A percentile compares a stretch with the other conserved stretches of the same genome.
Evolutionary conservation across 2,329 filamentous ascomycete genomes (phyloP).

Genomic region (Chrysoporthe austroafricana): DNA sequence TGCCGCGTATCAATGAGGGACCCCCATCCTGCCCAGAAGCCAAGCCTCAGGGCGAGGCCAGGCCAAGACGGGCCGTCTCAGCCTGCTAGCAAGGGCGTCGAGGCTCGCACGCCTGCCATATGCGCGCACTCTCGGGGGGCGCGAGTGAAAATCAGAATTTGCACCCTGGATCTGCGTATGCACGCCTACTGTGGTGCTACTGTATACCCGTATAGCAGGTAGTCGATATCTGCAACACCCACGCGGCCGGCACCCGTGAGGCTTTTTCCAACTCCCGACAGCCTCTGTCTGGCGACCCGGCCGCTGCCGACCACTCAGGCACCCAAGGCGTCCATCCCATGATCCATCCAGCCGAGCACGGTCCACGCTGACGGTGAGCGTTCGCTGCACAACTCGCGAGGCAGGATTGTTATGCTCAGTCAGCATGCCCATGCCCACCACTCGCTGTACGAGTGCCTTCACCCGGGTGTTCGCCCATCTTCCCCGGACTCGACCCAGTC

Average conservation of each 20-base stretch:
- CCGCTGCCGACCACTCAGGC: too few species aligned
- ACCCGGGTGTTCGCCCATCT: not conserved
- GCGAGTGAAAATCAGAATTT: constrained; percentile 7
- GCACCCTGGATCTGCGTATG: constrained; percentile 2
- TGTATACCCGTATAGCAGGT: too few species aligned
- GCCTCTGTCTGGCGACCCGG: not conserved
- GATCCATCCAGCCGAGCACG: not conserved
- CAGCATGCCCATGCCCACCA: not conserved
- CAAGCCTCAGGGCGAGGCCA: not conserved
- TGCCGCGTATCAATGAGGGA: not conserved
- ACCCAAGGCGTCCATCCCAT: not conserved
- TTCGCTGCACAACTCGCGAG: not conserved
- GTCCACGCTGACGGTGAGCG: constrained; percentile 1
- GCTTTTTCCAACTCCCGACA: not conserved
- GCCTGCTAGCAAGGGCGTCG: not conserved
- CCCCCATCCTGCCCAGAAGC: constrained; percentile 1
- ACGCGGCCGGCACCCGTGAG: not conserved
- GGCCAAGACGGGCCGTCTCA: not conserved
- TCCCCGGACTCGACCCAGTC: constrained; percentile 3
- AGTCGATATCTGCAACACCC: not conserved
- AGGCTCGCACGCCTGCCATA: not conserved
- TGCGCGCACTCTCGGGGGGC: not conserved
- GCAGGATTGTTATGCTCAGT: constrained; percentile 13
- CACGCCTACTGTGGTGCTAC: not conserved
- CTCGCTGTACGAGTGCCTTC: not conserved